These are phyloP conservation scores for Leishmania lainsoni DNA, from an alignment of 208 protist genomes.

Conservation along the genomic window DNA sequence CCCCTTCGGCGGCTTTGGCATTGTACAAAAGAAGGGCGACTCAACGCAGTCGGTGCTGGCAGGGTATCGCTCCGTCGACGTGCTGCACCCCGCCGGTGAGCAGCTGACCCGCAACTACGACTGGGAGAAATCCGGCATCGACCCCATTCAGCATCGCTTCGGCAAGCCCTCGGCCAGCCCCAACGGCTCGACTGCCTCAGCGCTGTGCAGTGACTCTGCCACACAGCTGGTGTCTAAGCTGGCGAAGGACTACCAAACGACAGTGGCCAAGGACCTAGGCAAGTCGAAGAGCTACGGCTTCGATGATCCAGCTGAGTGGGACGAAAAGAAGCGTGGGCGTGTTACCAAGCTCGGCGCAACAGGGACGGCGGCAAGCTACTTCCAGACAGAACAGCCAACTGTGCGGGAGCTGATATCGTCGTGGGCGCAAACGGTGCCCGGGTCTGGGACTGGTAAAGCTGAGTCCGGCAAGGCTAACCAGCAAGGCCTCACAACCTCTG, in stretches of 20 bases:
- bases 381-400: conserved; percentile 41
- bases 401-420: conserved; percentile 61
- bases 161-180: conserved; percentile 32
- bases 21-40: conserved; percentile 41
- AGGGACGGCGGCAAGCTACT: conserved; percentile 30
- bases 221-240: conserved; percentile 67
- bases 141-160: conserved; percentile 78
- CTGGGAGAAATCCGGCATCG: conserved; percentile 73
- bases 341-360: conserved; percentile 26
- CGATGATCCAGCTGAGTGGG: conserved; percentile 62
- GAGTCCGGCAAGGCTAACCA: background rate
- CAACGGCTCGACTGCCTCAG: conserved; percentile 15
- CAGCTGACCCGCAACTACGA: conserved; percentile 73
- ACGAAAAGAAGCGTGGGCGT: conserved; percentile 31
- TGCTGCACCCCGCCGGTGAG: conserved; percentile 56
- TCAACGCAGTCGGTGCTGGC: conserved; percentile 57
- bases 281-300: conserved; percentile 62
- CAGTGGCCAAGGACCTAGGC: conserved; percentile 50
- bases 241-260: conserved; percentile 60
- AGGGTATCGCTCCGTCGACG: conserved; percentile 49
- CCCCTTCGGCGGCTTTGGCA: conserved; percentile 71
- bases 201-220: conserved; percentile 9
- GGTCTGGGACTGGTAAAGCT: background rate
- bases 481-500: conserved; percentile 5
- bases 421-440: conserved; percentile 39